Percentiles rank a stretch among this genome's conserved stretches.
These are phyloP conservation scores for Blastosporella zonata DNA, from an alignment of 1,284 basidiomycete species.

Conservation along the genomic window DNA sequence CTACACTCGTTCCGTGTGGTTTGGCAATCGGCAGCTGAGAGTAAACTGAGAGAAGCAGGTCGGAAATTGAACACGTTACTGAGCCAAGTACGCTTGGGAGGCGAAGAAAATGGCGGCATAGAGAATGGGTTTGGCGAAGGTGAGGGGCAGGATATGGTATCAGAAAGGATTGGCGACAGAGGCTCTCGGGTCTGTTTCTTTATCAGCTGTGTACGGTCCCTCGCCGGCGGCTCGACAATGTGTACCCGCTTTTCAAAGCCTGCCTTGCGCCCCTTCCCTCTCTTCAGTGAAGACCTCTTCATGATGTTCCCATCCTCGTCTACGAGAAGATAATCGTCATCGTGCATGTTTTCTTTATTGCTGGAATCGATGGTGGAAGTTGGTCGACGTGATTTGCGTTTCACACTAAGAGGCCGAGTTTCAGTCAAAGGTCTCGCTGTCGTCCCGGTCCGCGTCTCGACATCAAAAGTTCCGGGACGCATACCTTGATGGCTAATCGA, in stretches of 20 bases:
- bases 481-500: background rate
- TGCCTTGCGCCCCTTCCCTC: conserved; percentile 24
- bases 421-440: conserved; percentile 6
- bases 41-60: conserved; percentile 60
- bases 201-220: conserved; percentile 37
- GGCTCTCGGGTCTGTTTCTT: conserved; percentile 33
- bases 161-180: conserved; percentile 43
- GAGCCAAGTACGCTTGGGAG: conserved; percentile 82
- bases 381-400: conserved; percentile 27
- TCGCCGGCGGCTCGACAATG: conserved; percentile 44
- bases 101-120: conserved; percentile 34
- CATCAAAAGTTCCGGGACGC: background rate
- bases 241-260: conserved; percentile 36
- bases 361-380: conserved; percentile 17
- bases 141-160: conserved; percentile 38
- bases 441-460: conserved; percentile 8
- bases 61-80: conserved; percentile 87
- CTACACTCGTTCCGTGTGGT: conserved; percentile 74
- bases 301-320: conserved; percentile 21
- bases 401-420: conserved; percentile 29
- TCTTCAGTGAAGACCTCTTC: conserved; percentile 46
- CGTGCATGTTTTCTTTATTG: conserved; percentile 34
- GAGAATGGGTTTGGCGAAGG: conserved; percentile 35
- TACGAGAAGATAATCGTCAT: conserved; percentile 17
- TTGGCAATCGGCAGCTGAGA: conserved; percentile 66